Conservation (phyloP, 257 asterid species). For the Forsythia suspensa region DNA sequence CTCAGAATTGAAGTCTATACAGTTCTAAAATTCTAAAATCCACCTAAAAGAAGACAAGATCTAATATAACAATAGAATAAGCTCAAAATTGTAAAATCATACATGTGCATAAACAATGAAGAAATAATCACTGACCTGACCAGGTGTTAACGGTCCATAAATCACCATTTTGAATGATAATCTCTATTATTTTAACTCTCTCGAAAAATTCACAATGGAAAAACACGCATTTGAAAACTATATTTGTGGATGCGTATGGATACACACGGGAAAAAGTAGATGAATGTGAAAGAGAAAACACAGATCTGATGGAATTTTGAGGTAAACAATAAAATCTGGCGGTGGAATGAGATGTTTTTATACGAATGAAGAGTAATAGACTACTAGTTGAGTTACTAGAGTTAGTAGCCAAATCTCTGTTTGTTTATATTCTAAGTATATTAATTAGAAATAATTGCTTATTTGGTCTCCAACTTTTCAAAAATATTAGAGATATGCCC, state of each 20-base stretch:
- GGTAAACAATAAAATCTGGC: slow-evolving; percentile 13
- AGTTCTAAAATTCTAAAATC: not conserved
- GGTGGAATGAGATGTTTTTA: slow-evolving; percentile 17
- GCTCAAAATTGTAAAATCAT: not conserved
- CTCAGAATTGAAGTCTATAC: not conserved
- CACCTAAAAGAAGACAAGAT: slow-evolving; percentile 14
- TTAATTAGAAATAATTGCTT: too few relatives aligned
- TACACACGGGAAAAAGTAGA: slow-evolving; percentile 29
- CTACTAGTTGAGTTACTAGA: too few relatives aligned
- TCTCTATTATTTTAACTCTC: not conserved
- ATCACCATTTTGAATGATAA: slow-evolving; percentile 52
- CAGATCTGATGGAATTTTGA: slow-evolving; percentile 39
- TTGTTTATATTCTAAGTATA: too few relatives aligned
- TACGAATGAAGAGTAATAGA: not conserved
- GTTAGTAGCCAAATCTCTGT: not conserved
- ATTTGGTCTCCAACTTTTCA: too few relatives aligned
- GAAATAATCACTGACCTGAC: slow-evolving; percentile 56
- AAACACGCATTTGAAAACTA: slow-evolving; percentile 6
- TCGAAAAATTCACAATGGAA: slow-evolving; percentile 20
- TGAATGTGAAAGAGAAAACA: slow-evolving; percentile 10
- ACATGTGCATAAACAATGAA: not conserved
- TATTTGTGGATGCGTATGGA: slow-evolving; percentile 11
- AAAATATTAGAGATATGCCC: too few relatives aligned
- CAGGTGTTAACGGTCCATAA: slow-evolving; percentile 81
- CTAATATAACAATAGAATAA: not conserved